Base-by-base conservation (phyloP, 2,329 filamentous ascomycete species). In the Cucurbitaria berberidis region DNA sequence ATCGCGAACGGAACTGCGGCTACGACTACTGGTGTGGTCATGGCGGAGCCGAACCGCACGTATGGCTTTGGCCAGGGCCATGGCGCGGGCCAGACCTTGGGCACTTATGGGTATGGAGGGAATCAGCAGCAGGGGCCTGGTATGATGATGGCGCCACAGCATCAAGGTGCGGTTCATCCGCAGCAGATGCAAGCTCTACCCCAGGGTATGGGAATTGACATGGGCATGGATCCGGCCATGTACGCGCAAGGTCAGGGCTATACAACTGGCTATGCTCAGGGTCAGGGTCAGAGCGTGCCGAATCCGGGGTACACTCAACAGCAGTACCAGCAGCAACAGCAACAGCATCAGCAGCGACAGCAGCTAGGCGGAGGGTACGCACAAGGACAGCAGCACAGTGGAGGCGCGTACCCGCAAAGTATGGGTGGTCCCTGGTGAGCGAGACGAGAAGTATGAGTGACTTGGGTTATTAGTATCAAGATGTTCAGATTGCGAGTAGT, bases 401-500 rank as follows among this genome's bases (percentile, higher is more conserved):
- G 42, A 22, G 47, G 38, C 1, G 42, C 16, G 24, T 54, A 60
- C 27, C 24, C 42, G 21, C 54, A 60, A 40, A 52, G 39, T 15
- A 60, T 55, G 51, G 57, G 50, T n/a, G 54, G 48, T 1, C 41
- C 45, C 38, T 56, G 57, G 48, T 52, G 27, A n/a, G n/a, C 8
- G 19, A 38, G 7, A 6, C 3, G 10, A 11, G 36, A n/a, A n/a
- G 15, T 22, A 10, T 15, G 34, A 18, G n/a, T n/a, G n/a, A n/a
- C n/a, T 15, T 3, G 15, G 16, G 8, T 19, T 4, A 18, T 6
- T 13, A 11, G 7, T 30, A 11, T 13, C 29, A 11, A 13, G 3
- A 30, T 13, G 15, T 13, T 30, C 29, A 30, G 15, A 30, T 30
- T 10, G 11, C 8, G 29, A 30, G 4, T 30, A 30, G 29, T 30